Percentiles rank a stretch among this genome's conserved stretches.
phyloP scores from a whole-genome alignment of 2,329 filamentous ascomycete genomes.

The Tricladium varicosporioides region DNA sequence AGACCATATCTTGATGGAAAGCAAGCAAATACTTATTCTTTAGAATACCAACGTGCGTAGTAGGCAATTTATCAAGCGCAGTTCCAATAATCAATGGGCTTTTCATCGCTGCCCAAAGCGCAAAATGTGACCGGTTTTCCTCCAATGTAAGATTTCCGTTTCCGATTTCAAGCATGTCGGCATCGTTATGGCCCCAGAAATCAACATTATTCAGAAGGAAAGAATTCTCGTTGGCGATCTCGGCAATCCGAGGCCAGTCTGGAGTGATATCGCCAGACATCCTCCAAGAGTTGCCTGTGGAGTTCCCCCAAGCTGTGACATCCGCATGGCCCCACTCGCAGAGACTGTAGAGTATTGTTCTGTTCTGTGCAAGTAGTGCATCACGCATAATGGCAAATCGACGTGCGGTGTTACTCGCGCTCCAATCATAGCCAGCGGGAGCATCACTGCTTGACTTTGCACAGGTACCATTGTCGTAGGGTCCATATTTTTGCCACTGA shows the following conservation, averaged over 20 bases:
- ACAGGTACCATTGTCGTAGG: slow-evolving; percentile 41
- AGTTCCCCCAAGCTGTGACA: slow-evolving; percentile 49
- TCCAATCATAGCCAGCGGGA: slow-evolving; percentile 49
- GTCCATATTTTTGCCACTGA: slow-evolving; percentile 23
- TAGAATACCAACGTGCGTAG: slow-evolving; percentile 34
- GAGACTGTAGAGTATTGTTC: slow-evolving; percentile 49
- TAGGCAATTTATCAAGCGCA: slow-evolving; percentile 15
- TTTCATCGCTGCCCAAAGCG: slow-evolving; percentile 28
- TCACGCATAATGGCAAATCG: slow-evolving; percentile 45
- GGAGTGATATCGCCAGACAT: slow-evolving; percentile 44
- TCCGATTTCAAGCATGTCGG: slow-evolving; percentile 34
- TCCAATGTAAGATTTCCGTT: slow-evolving; percentile 33
- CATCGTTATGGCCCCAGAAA: slow-evolving; percentile 37
- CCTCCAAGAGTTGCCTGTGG: slow-evolving; percentile 46
- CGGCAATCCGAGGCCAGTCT: slow-evolving; percentile 31
- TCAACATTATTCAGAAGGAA: slow-evolving; percentile 36
- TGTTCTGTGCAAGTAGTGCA: slow-evolving; percentile 43
- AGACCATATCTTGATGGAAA: slow-evolving; percentile 31
- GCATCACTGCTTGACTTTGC: slow-evolving; percentile 36
- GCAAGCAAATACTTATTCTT: slow-evolving; percentile 25
- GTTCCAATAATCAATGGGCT: slow-evolving; percentile 27
- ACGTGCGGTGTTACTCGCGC: neutral
- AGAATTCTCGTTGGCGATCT: slow-evolving; percentile 39
- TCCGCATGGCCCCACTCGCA: slow-evolving; percentile 53
- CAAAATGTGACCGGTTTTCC: slow-evolving; percentile 30